These are phyloP conservation scores for Aspergillus nidulans DNA, from an alignment of 495 filamentous ascomycete species.

Conservation along the genomic window DNA sequence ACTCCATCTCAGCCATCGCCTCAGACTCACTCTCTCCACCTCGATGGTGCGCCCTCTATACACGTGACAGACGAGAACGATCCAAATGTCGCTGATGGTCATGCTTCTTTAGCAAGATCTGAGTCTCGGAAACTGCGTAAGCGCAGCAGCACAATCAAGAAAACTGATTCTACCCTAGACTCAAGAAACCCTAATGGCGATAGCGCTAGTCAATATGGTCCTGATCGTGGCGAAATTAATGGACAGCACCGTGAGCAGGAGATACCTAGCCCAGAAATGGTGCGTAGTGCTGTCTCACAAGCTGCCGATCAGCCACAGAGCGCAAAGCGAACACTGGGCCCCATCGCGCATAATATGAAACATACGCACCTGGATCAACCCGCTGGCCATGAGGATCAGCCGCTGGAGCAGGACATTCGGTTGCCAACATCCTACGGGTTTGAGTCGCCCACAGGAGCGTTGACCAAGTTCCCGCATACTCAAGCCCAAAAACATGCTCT, in stretches of 20 bases:
- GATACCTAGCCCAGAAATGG: conserved; percentile 23
- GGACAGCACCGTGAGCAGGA: conserved; percentile 8
- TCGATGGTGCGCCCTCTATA: conserved; percentile 39
- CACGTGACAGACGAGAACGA: conserved; percentile 46
- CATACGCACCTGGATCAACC: conserved; percentile 39
- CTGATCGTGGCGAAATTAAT: conserved; percentile 1
- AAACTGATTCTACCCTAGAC: conserved; percentile 14
- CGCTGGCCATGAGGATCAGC: conserved; percentile 43
- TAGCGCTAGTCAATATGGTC: background rate
- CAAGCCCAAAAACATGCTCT: conserved; percentile 53
- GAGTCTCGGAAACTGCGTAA: conserved; percentile 47
- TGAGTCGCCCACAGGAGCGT: conserved; percentile 38
- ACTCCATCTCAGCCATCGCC: conserved; percentile 13
- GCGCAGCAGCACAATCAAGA: conserved; percentile 33
- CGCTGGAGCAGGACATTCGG: conserved; percentile 49
- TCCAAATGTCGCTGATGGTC: conserved; percentile 16
- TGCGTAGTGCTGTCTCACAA: conserved; percentile 41
- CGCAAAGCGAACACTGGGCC: conserved; percentile 39
- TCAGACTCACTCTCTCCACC: conserved; percentile 3
- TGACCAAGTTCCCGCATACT: conserved; percentile 34
- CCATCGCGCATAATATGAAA: conserved; percentile 48
- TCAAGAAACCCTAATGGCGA: conserved; percentile 16
- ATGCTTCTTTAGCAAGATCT: conserved; percentile 26
- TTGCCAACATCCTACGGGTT: conserved; percentile 43
- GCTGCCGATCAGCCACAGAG: conserved; percentile 18